Evolutionary conservation across 2,329 filamentous ascomycete species (phyloP), one percentile per base, ranked within the genome.

Genomic region (Fusarium aywerte): DNA sequence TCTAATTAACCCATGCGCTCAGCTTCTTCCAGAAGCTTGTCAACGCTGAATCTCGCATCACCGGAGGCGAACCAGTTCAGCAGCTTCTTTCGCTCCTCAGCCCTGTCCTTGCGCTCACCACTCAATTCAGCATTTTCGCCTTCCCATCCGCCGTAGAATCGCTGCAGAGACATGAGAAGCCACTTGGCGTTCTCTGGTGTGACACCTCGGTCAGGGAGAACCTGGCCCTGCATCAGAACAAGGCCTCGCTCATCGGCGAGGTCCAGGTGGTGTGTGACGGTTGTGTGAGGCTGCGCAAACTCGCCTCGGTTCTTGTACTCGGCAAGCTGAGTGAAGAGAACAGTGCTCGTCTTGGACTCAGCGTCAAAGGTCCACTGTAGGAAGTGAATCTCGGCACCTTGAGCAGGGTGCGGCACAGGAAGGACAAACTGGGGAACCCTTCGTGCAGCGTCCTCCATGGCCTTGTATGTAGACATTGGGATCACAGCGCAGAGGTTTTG

Each of bases 291-390:
- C 78, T 91, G 88, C 42, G 93, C 93, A 75, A 89, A 99, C 78
- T 97, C 92, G 50, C 94, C 94, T 50, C 95, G 86, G 58, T 92
- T 81, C 83, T 98, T 97, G 82, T 91, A 99, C 77, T 97, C 93
- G 16, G 92, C 95, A 31, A 99, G 85, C 75, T 96, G 92, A 1
- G 96, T 99, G 81, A 99, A 98, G 32, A 99, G 88, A 7, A 98
- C 90, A 0, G 91, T 92, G 60, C 86, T 87, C 5, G 89, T 90
- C 62, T 85, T 80, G 18, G 84, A 85, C 57, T 81, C 81, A 21
- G 79, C 80, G 62, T 97, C 94, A 79, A 97, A 97, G 0, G 91
- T 92, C 93, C 96, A 99, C 80, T 99, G 95, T 65, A 99, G 80
- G 78, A 97, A 97, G 80, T 99, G 96, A 43, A 99, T 93, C 79